Percentiles rank a stretch among this genome's conserved stretches.
Conservation (phyloP, 1,284 basidiomycete species). For the Chalciporus sp. region DNA sequence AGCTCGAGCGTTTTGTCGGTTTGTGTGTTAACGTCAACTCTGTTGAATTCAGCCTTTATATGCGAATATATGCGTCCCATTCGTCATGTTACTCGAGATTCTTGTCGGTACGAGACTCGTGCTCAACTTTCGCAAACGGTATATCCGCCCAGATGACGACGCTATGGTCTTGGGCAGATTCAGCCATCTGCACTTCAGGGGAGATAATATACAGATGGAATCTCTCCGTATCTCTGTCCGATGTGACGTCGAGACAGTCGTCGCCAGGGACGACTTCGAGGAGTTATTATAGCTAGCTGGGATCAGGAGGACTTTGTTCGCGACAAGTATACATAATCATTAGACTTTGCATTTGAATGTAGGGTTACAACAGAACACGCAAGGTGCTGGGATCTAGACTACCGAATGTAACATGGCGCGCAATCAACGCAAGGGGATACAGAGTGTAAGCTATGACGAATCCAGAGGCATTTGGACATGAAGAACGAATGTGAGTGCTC, state of each 20-base stretch:
- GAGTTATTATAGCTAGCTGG: not conserved
- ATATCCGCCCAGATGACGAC: conserved; percentile 15
- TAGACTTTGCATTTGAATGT: conserved; percentile 1
- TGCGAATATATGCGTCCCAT: conserved; percentile 35
- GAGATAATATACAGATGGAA: conserved; percentile 8
- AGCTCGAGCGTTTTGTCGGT: not conserved
- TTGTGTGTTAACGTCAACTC: not conserved
- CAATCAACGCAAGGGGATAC: conserved; percentile 8
- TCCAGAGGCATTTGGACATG: conserved; percentile 9
- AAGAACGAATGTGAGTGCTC: conserved; percentile 10
- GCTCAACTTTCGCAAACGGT: conserved; percentile 37
- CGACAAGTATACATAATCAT: too few species aligned
- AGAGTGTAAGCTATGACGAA: conserved; percentile 11
- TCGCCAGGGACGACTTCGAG: conserved; percentile 10
- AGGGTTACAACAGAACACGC: conserved; percentile 22
- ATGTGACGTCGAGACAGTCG: conserved; percentile 22
- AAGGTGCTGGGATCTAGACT: not conserved
- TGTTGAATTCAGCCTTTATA: conserved; percentile 19
- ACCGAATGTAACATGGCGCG: conserved; percentile 2
- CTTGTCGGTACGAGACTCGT: conserved; percentile 36
- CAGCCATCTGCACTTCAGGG: conserved; percentile 23
- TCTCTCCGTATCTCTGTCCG: conserved; percentile 8
- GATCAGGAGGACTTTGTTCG: too few species aligned
- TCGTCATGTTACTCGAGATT: conserved; percentile 36
- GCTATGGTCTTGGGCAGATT: conserved; percentile 4